Conservation (phyloP, 176 grass and related monocot genomes). For the Carex cristatella region DNA sequence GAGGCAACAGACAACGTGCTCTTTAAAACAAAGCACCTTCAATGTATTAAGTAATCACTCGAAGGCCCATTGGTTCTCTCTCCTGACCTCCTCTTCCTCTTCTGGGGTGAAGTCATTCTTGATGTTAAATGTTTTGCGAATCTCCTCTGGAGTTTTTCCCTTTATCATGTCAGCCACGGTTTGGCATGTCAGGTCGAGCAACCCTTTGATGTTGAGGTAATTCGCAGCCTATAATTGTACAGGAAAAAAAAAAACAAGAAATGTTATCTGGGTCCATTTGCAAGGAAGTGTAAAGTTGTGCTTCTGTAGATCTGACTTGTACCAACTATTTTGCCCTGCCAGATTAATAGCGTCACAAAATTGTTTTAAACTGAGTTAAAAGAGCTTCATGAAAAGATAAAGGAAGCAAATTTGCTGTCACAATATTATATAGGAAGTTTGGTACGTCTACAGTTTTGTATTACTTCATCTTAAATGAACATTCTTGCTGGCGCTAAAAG, state of each 20-base stretch:
- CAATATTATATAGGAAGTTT: not conserved
- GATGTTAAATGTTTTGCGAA: slow-evolving; percentile 26
- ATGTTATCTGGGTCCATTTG: not conserved
- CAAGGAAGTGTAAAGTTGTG: not conserved
- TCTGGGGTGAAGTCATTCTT: slow-evolving; percentile 17
- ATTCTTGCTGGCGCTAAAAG: not conserved
- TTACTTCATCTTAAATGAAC: not conserved
- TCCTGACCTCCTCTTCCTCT: slow-evolving; percentile 22
- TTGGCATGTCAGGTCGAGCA: slow-evolving; percentile 14
- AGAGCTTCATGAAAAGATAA: not conserved
- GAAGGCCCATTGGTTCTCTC: slow-evolving; percentile 35
- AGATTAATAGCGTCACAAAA: not conserved
- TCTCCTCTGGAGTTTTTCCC: slow-evolving; percentile 19
- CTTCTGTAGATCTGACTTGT: not conserved
- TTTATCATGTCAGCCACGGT: slow-evolving; percentile 23
- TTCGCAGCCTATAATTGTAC: slow-evolving; percentile 24
- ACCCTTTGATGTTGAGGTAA: slow-evolving; percentile 31
- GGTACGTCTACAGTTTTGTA: not conserved
- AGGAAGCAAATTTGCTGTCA: not conserved
- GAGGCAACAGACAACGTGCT: not conserved
- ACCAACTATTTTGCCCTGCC: not conserved
- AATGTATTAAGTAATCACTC: slow-evolving; percentile 1
- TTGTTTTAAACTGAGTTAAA: not conserved
- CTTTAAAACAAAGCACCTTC: slow-evolving; percentile 4
- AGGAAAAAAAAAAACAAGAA: not conserved